Conservation (phyloP, 192 early-diverging fungal genomes). For the Pilobolus umbonatus region DNA sequence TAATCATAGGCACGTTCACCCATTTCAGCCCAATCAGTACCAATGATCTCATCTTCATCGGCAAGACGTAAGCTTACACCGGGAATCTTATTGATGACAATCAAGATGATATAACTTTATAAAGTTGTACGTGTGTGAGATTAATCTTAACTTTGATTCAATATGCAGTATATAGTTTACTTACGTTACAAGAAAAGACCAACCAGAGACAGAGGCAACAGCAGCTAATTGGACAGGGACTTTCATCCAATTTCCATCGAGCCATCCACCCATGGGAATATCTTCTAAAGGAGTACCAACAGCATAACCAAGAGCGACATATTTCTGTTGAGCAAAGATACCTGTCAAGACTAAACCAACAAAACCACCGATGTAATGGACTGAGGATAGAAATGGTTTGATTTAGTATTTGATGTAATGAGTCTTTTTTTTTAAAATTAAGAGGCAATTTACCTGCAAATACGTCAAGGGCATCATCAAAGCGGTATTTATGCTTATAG, state of each 20-base stretch:
- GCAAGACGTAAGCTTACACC: slow-evolving; percentile 72
- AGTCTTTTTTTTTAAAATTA: slow-evolving; percentile 30
- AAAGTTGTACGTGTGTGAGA: background rate
- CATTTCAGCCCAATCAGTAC: slow-evolving; percentile 79
- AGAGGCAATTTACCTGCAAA: slow-evolving; percentile 59
- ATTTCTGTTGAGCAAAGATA: slow-evolving; percentile 73
- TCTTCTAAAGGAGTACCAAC: slow-evolving; percentile 33
- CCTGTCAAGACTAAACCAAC: slow-evolving; percentile 84
- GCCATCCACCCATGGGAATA: slow-evolving; percentile 65
- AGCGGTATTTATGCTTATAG: slow-evolving; percentile 62
- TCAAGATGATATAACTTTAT: slow-evolving; percentile 53
- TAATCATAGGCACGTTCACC: slow-evolving; percentile 70
- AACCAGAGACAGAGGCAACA: slow-evolving; percentile 63
- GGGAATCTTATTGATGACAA: slow-evolving; percentile 69
- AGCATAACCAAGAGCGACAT: slow-evolving; percentile 62
- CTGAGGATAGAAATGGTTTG: slow-evolving; percentile 2
- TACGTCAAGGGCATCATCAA: slow-evolving; percentile 81
- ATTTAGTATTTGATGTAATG: background rate
- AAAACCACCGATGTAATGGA: slow-evolving; percentile 69
- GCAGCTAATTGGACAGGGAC: slow-evolving; percentile 72
- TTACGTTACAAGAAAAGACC: slow-evolving; percentile 72
- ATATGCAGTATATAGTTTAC: background rate
- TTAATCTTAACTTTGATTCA: background rate
- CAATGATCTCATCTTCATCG: slow-evolving; percentile 67
- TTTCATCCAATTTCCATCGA: slow-evolving; percentile 79